Conservation (phyloP, 805 yeast genomes). For the Clavispora phyllophila region DNA sequence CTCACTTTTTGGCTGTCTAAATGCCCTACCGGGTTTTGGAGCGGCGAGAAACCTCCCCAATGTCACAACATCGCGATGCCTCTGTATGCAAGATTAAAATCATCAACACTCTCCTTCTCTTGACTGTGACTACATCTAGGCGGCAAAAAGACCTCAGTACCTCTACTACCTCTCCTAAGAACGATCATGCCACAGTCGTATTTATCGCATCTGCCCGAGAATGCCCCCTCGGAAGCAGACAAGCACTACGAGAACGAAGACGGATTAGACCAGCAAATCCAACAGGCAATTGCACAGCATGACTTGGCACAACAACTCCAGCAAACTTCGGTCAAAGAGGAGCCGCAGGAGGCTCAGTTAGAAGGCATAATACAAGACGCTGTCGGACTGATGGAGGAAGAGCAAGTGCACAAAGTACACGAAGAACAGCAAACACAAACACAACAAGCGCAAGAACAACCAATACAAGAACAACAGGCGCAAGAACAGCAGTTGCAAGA, state of each 20-base stretch:
- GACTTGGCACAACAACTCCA: slow-evolving; percentile 14
- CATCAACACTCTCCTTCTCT: not conserved
- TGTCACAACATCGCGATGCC: slow-evolving; percentile 1
- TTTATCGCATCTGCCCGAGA: not conserved
- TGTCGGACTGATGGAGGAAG: not conserved
- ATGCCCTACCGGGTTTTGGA: no score
- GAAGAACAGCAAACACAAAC: not conserved
- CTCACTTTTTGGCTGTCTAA: no score
- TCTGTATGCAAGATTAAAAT: slow-evolving; percentile 1
- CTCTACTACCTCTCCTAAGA: not conserved
- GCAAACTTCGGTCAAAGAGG: not conserved
- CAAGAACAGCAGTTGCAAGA: not conserved
- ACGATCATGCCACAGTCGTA: not conserved
- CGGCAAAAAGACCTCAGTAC: not conserved
- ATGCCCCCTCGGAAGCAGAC: not conserved
- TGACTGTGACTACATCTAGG: not conserved
- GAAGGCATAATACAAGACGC: not conserved
- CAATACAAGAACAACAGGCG: not conserved
- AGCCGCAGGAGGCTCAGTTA: not conserved
- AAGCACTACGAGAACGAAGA: slow-evolving; percentile 12
- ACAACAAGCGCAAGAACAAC: not conserved
- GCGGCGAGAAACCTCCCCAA: not conserved
- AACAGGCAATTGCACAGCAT: slow-evolving; percentile 17
- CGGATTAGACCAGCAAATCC: slow-evolving; percentile 17
- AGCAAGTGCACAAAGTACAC: no score